Percentiles rank a stretch among this genome's conserved stretches.
Conservation (phyloP, 1,284 basidiomycete genomes). For the Leccinum pachyderme region DNA sequence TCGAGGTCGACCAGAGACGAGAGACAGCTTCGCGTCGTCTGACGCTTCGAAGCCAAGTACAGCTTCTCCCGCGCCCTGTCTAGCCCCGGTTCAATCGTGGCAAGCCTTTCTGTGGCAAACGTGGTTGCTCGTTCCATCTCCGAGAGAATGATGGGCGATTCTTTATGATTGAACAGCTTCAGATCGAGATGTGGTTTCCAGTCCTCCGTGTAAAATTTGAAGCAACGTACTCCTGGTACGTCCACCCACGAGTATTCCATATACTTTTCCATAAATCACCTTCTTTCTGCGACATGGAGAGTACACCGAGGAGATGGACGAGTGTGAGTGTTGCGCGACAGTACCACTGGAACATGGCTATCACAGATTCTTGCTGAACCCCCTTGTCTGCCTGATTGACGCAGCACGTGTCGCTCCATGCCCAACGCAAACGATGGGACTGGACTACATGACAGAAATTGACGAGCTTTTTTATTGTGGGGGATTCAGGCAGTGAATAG, state of each 20-base stretch:
- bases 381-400: neutral
- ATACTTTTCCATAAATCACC: neutral
- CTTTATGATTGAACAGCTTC: constrained; percentile 10
- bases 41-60: neutral
- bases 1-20: neutral
- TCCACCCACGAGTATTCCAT: constrained; percentile 8
- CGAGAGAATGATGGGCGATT: neutral
- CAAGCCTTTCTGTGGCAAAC: neutral
- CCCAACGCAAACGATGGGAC: constrained; percentile 3
- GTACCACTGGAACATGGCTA: constrained; percentile 17
- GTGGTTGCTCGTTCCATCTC: neutral
- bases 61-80: neutral
- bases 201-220: constrained; percentile 11
- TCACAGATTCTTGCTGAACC: constrained; percentile 1
- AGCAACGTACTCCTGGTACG: constrained; percentile 14
- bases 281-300: neutral
- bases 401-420: constrained; percentile 7
- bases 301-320: neutral
- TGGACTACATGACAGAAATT: constrained; percentile 5
- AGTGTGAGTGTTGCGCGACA: constrained; percentile 6
- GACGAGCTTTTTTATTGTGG: constrained; percentile 1
- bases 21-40: neutral
- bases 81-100: neutral
- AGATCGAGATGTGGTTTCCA: constrained; percentile 15
- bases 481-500: neutral